A percentile compares a stretch with the other conserved stretches of the same genome.
phyloP scores from a whole-genome alignment of 176 grass and related monocot genomes.

The Phoenix dactylifera region DNA sequence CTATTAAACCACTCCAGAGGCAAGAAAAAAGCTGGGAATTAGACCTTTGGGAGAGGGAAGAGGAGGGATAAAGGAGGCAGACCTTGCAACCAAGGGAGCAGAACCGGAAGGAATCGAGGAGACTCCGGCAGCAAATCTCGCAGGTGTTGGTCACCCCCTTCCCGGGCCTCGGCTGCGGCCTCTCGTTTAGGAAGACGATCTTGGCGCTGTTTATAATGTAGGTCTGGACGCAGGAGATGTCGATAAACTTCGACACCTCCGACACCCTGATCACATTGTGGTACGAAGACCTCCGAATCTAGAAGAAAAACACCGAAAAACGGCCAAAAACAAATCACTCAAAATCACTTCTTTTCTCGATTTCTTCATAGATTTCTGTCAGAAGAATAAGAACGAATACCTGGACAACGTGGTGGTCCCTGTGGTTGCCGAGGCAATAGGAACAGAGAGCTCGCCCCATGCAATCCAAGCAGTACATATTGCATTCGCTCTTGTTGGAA shows the following conservation, averaged over 20 bases:
- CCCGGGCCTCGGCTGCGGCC: slow-evolving; percentile 36
- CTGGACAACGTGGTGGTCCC: slow-evolving; percentile 37
- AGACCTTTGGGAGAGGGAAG: neutral
- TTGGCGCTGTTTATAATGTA: slow-evolving; percentile 56
- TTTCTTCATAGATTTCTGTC: no score
- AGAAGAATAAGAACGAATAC: neutral
- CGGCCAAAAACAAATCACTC: no score
- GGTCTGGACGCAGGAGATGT: slow-evolving; percentile 38
- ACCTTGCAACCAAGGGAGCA: slow-evolving; percentile 59
- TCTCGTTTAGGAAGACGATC: slow-evolving; percentile 42
- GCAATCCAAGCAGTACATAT: slow-evolving; percentile 48
- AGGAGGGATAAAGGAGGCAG: neutral
- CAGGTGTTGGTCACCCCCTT: slow-evolving; percentile 42
- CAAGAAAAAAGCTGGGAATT: neutral
- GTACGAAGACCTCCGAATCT: slow-evolving; percentile 44
- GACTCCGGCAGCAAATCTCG: slow-evolving; percentile 35
- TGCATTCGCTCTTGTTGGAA: slow-evolving; percentile 46
- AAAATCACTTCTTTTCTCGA: neutral
- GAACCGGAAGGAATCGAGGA: slow-evolving; percentile 39
- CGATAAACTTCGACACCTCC: slow-evolving; percentile 46
- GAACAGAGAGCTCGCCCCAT: slow-evolving; percentile 30
- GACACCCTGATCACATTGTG: slow-evolving; percentile 47
- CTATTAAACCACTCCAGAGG: neutral
- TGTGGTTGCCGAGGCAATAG: slow-evolving; percentile 30
- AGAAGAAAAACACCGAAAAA: no score